Base-by-base conservation (phyloP, 148 eudicot species). In the Silene conica region DNA sequence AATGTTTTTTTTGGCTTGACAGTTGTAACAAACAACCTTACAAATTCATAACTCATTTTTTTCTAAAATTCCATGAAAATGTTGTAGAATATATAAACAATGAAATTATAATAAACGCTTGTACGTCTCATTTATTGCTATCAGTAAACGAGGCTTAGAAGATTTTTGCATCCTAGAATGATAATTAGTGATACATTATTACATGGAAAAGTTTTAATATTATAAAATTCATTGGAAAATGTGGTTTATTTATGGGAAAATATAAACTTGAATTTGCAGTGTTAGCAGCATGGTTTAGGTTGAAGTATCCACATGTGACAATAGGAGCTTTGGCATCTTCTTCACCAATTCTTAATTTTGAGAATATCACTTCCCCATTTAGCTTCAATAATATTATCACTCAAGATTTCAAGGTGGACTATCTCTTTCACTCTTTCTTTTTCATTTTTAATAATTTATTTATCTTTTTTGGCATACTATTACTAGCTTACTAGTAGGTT, bases 251-350 rank as follows among this genome's bases (percentile, higher is more conserved):
- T n/a, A n/a, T 46, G 52, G 63, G n/a, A 69, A 16, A 43, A 38
- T 43, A 15, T 28, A 45, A 34, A n/a, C 15, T 5, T 41, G n/a
- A n/a, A n/a, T 4, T 28, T 69, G 75, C 88, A 92, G 97, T 92
- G 97, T 67, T 92, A 79, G 96, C 97, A 21, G 96, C 97, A 45
- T 92, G 97, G 97, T 90, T 92, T 72, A 88, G 97, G 83, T 62
- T 92, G 78, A 92, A 92, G 82, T 92, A 90, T 76, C 97, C 97
- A 8, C 97, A 92, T 84, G 87, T 92, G n/a, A 65, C 89, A 15
- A 84, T 90, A 23, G 97, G 97, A 69, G 97, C 97, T 5, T 84
- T 92, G 90, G 87, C 97, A 66, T 92, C 97, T 74, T 92, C 97
- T 67, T 82, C 97, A 70, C 97, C 97, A 63, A 90, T 92, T 58